These are phyloP conservation scores for Spergularia bocconei DNA, from an alignment of 148 eudicot genomes.

Conservation along the genomic window DNA sequence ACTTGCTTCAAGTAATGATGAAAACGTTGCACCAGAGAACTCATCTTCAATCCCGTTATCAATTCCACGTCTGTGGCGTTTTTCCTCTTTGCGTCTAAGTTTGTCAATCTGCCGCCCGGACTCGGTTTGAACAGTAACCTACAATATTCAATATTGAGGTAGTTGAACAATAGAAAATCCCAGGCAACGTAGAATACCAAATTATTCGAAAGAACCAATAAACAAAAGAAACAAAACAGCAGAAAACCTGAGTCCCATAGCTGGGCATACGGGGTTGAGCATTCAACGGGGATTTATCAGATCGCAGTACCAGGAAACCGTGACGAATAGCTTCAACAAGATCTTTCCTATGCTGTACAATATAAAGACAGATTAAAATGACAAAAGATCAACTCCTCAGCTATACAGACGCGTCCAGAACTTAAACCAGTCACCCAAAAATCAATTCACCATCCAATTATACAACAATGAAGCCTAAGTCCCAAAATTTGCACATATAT, in stretches of 20 bases:
- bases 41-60: conserved; percentile 74
- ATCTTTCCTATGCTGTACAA: conserved; percentile 76
- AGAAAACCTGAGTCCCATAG: conserved; percentile 87
- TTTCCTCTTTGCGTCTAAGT: conserved; percentile 98
- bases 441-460: not conserved
- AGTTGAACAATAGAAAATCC: not conserved
- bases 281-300: conserved; percentile 61
- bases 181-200: not conserved
- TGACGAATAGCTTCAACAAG: conserved; percentile 79
- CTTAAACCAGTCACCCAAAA: not conserved
- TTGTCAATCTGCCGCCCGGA: conserved; percentile 82
- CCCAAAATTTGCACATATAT: not conserved
- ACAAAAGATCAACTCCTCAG: not conserved
- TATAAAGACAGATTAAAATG: conserved; percentile 1
- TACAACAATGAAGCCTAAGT: not conserved
- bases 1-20: conserved; percentile 88
- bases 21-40: conserved; percentile 54
- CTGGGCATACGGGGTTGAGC: conserved; percentile 85
- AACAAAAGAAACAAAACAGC: not conserved
- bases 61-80: conserved; percentile 72
- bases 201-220: not conserved
- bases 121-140: conserved; percentile 97
- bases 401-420: not conserved
- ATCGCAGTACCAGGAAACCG: conserved; percentile 59
- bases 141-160: conserved; percentile 1